Evolutionary conservation across 352 stramenopile genomes (phyloP).

Genomic region (Pythium rhizo-oryzae): DNA sequence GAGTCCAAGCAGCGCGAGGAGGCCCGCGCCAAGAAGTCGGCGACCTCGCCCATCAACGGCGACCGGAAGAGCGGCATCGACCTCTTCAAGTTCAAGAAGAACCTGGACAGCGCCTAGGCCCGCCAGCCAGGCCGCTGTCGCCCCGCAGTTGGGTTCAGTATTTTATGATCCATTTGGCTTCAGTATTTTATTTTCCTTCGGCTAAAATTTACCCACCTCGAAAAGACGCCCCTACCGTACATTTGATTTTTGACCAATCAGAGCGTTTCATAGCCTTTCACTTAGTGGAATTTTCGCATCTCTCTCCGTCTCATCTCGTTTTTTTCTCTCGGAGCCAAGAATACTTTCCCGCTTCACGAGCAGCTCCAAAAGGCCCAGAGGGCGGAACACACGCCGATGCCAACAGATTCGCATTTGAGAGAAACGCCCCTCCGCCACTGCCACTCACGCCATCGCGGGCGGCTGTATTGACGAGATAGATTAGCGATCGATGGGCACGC

Average conservation of each 20-base stretch:
- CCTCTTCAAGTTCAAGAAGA: constrained; percentile 57
- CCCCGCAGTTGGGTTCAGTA: neutral
- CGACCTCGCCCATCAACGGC: constrained; percentile 6
- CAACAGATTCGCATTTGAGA: neutral
- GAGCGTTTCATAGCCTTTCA: neutral
- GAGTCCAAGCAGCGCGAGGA: constrained; percentile 42
- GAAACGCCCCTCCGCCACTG: constrained; percentile 1
- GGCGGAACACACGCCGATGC: neutral
- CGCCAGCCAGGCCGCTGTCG: too few relatives aligned
- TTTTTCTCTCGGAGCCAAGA: constrained; percentile 5
- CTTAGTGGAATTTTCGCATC: constrained; percentile 14
- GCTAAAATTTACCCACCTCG: constrained; percentile 16
- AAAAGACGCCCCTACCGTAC: constrained; percentile 3
- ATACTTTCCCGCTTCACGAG: neutral
- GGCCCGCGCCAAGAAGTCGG: constrained; percentile 46
- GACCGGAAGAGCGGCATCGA: constrained; percentile 38
- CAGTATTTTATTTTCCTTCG: constrained; percentile 1
- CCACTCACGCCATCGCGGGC: neutral
- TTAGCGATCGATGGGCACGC: constrained; percentile 21
- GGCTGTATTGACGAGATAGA: neutral
- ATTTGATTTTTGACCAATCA: constrained; percentile 16
- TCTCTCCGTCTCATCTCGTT: neutral
- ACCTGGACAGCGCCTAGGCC: constrained; percentile 29
- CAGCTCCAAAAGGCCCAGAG: neutral
- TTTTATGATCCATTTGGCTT: constrained; percentile 7